Evolutionary conservation across 352 stramenopile species (phyloP), one percentile per base, ranked within the genome.

Genomic region (Phytophthora fragariaefolia): DNA sequence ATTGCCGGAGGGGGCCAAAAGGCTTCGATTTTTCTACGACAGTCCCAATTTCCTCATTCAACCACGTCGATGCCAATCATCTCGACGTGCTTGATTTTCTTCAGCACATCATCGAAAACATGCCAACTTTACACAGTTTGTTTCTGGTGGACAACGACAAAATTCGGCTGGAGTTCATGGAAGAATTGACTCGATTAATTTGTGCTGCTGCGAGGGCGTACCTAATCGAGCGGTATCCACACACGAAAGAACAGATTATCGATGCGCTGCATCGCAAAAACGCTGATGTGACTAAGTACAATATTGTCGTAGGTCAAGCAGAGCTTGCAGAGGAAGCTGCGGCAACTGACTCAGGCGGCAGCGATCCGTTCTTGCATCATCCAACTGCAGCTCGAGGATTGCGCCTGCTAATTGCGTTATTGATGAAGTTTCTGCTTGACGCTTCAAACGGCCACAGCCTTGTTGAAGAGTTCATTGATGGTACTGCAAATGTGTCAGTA

Each of bases 281-380:
- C 59, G 47, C 74, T 34, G 52, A 68, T 3, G 24, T 82, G 6
- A 92, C 40, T 9, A 58, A 63, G 5, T 75, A 74, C 20, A 79
- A 85, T 42, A 74, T 79, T 30, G 71, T 62, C 12, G 36, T 79
- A 12, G 80, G 74, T 46, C 66, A 57, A 10, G 55, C 82, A 0
- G 53, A 72, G 17, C 40, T 92, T 4, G 76, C 79, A 46, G 80
- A 92, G 28, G 71, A 78, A 50, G 58, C 64, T 17, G 83, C 80
- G 17, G 58, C 68, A 4, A 55, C 61, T 9, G 78, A 89, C 46
- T 47, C 58, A 4, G 50, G 54, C 5, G 78, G 69, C 73, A 52
- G 15, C 27, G 82, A 93, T 49, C 82, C 82, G 0, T 93, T 93
- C 52, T 69, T 79, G 27, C 73, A 93, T 52, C 71, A 93, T 53